phyloP scores from a whole-genome alignment of 164 flowering plant genomes.

The Vitis vinifera region DNA sequence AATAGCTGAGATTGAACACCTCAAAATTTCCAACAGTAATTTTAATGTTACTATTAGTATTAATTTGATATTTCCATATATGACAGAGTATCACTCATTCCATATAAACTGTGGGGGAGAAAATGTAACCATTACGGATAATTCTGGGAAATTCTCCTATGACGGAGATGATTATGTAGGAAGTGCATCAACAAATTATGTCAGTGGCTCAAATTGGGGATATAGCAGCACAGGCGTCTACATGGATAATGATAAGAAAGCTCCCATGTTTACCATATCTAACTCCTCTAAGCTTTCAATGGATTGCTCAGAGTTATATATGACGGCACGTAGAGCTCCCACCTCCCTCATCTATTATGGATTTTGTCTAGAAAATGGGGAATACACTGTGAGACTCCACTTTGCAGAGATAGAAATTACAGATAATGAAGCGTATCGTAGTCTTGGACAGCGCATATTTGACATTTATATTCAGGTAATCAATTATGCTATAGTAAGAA shows the following conservation, averaged over 20 bases:
- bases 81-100: slow-evolving; percentile 49
- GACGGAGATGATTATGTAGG: slow-evolving; percentile 56
- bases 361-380: slow-evolving; percentile 55
- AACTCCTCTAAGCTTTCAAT: slow-evolving; percentile 15
- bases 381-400: slow-evolving; percentile 58
- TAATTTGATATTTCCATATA: too few species aligned
- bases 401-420: slow-evolving; percentile 72
- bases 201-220: slow-evolving; percentile 49
- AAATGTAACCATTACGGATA: slow-evolving; percentile 27
- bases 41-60: too few species aligned
- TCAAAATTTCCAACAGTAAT: too few species aligned
- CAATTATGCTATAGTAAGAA: neutral
- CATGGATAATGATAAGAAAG: slow-evolving; percentile 49
- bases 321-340: slow-evolving; percentile 62
- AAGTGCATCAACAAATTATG: slow-evolving; percentile 43
- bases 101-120: slow-evolving; percentile 81
- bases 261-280: slow-evolving; percentile 28
- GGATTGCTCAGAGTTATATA: slow-evolving; percentile 44
- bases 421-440: slow-evolving; percentile 41
- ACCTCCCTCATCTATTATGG: slow-evolving; percentile 57
- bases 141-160: slow-evolving; percentile 19
- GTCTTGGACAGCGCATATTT: slow-evolving; percentile 70
- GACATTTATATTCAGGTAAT: slow-evolving; percentile 71
- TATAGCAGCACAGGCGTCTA: slow-evolving; percentile 76
- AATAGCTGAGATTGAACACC: too few species aligned